Conservation (phyloP, 2,329 filamentous ascomycete genomes). For the Cladosporium sp. region DNA sequence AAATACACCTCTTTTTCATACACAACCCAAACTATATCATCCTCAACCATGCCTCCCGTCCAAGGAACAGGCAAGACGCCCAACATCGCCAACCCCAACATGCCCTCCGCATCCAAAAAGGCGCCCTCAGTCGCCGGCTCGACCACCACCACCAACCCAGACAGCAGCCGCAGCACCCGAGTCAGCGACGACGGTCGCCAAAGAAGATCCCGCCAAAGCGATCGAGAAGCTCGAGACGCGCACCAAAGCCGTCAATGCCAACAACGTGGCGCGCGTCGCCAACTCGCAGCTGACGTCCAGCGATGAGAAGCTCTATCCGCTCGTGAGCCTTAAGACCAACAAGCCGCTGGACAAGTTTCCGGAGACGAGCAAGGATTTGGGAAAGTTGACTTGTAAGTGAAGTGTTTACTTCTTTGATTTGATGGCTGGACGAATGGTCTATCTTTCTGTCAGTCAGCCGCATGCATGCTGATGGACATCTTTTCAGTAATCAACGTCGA, state of each 20-base stretch:
- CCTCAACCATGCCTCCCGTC: slow-evolving; percentile 1
- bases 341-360: slow-evolving; percentile 31
- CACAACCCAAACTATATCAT: no score
- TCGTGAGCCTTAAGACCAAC: slow-evolving; percentile 29
- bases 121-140: slow-evolving; percentile 14
- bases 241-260: slow-evolving; percentile 28
- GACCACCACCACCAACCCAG: no score
- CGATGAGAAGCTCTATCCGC: slow-evolving; percentile 28
- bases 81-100: slow-evolving; percentile 14
- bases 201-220: slow-evolving; percentile 23
- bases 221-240: slow-evolving; percentile 28
- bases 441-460: not conserved
- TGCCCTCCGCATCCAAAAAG: slow-evolving; percentile 17
- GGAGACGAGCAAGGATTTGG: slow-evolving; percentile 26
- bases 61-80: slow-evolving; percentile 10
- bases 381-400: slow-evolving; percentile 26
- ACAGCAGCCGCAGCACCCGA: slow-evolving; percentile 12
- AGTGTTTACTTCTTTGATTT: no score
- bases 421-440: not conserved
- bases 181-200: slow-evolving; percentile 15
- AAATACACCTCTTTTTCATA: no score
- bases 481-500: slow-evolving; percentile 25
- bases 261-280: slow-evolving; percentile 30
- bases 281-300: slow-evolving; percentile 28
- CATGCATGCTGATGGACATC: not conserved